These are phyloP conservation scores for Podospora pseudoanserina DNA, from an alignment of 495 filamentous ascomycete species.

Conservation along the genomic window DNA sequence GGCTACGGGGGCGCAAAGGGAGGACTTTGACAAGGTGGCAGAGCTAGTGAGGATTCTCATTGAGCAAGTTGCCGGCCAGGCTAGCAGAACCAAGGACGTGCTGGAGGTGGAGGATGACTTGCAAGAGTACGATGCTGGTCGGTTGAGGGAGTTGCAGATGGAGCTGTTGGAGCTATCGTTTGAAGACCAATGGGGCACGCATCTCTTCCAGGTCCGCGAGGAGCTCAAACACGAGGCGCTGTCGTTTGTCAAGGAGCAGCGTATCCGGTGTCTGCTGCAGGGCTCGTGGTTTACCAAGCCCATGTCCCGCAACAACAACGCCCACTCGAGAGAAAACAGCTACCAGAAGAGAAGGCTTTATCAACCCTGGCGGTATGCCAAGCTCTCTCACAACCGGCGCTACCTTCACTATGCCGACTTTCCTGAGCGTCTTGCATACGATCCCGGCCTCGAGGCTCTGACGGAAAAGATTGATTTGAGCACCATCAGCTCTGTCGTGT, in stretches of 20 bases:
- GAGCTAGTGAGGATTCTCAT: slow-evolving; percentile 89
- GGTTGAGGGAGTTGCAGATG: slow-evolving; percentile 88
- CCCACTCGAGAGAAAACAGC: slow-evolving; percentile 29
- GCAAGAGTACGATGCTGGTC: slow-evolving; percentile 70
- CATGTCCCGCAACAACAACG: slow-evolving; percentile 34
- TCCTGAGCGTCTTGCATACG: slow-evolving; percentile 55
- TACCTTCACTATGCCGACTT: slow-evolving; percentile 93
- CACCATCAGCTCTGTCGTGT: slow-evolving; percentile 87
- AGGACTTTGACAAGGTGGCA: slow-evolving; percentile 89
- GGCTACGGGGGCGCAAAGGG: slow-evolving; percentile 70
- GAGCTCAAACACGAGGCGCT: slow-evolving; percentile 88
- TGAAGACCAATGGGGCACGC: slow-evolving; percentile 90
- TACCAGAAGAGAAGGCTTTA: slow-evolving; percentile 36
- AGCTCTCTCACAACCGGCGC: slow-evolving; percentile 85
- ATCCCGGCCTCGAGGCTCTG: slow-evolving; percentile 71
- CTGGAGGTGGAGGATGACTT: slow-evolving; percentile 87
- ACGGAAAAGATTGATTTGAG: slow-evolving; percentile 83
- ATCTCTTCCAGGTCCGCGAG: slow-evolving; percentile 85
- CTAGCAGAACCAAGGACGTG: slow-evolving; percentile 78
- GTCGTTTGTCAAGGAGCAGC: slow-evolving; percentile 94
- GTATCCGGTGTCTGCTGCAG: slow-evolving; percentile 83
- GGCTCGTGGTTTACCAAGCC: slow-evolving; percentile 85
- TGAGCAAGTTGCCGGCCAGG: slow-evolving; percentile 84
- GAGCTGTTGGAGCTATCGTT: slow-evolving; percentile 85
- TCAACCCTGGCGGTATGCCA: slow-evolving; percentile 72